Evolutionary conservation across 495 filamentous ascomycete species (phyloP).

Genomic region (Penicillium chermesinum): DNA sequence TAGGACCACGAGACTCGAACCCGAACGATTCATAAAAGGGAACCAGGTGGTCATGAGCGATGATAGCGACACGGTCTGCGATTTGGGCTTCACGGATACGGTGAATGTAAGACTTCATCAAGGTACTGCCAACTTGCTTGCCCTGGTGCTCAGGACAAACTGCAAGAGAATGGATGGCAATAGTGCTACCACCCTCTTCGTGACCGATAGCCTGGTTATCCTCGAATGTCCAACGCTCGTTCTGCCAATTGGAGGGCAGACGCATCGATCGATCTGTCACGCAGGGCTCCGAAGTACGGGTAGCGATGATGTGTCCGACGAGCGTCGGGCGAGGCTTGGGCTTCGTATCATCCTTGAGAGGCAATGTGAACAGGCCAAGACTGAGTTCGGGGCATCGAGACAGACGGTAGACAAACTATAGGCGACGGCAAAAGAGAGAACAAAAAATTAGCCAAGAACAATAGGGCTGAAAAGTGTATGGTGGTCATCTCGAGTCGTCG

Average conservation of each 20-base stretch:
- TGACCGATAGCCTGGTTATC: slow-evolving; percentile 50
- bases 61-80: slow-evolving; percentile 67
- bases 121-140: slow-evolving; percentile 65
- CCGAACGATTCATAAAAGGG: slow-evolving; percentile 73
- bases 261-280: slow-evolving; percentile 79
- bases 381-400: slow-evolving; percentile 70
- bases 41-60: slow-evolving; percentile 68
- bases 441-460: too few relatives aligned
- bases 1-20: slow-evolving; percentile 64
- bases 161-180: slow-evolving; percentile 78
- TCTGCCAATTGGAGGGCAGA: slow-evolving; percentile 60
- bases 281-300: slow-evolving; percentile 52
- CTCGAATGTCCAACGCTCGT: slow-evolving; percentile 31
- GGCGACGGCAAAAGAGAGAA: too few relatives aligned
- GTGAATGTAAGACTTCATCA: slow-evolving; percentile 73
- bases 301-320: slow-evolving; percentile 78
- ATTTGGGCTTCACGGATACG: slow-evolving; percentile 60
- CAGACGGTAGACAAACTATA: slow-evolving; percentile 80
- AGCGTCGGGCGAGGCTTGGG: slow-evolving; percentile 50
- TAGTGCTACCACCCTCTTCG: slow-evolving; percentile 64
- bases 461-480: too few relatives aligned
- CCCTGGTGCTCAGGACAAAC: slow-evolving; percentile 71
- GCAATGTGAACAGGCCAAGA: slow-evolving; percentile 70
- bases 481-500: too few relatives aligned
- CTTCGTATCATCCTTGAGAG: slow-evolving; percentile 37